Conservation (phyloP, 306 rosid genomes). For the Fragaria ananassa region DNA sequence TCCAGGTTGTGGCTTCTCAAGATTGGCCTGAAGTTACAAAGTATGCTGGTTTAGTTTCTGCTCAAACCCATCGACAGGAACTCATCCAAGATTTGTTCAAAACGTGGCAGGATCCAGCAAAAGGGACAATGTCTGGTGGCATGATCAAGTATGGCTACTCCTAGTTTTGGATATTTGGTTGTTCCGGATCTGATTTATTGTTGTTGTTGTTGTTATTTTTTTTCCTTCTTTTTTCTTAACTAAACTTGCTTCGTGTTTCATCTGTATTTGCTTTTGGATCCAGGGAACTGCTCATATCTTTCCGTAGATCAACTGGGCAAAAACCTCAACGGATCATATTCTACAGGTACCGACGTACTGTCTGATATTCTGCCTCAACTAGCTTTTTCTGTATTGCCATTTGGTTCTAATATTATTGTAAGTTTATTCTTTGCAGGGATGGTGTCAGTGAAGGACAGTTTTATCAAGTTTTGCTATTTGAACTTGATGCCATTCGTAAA, state of each 20-base stretch:
- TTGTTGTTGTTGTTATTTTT: neutral
- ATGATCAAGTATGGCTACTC: slow-evolving; percentile 60
- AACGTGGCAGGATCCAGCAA: slow-evolving; percentile 73
- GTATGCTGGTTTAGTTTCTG: slow-evolving; percentile 74
- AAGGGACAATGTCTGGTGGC: slow-evolving; percentile 69
- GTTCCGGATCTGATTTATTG: neutral
- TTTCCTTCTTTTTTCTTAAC: neutral
- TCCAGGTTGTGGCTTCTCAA: slow-evolving; percentile 81
- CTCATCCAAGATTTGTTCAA: slow-evolving; percentile 73
- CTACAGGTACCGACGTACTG: slow-evolving; percentile 45
- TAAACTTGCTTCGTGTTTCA: neutral
- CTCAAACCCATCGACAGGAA: slow-evolving; percentile 79
- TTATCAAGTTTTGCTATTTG: slow-evolving; percentile 69
- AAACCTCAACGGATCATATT: slow-evolving; percentile 93
- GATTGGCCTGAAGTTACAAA: slow-evolving; percentile 89
- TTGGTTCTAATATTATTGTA: neutral
- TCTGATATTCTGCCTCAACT: neutral
- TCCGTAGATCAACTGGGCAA: slow-evolving; percentile 94
- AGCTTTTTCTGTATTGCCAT: neutral
- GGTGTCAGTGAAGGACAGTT: slow-evolving; percentile 86
- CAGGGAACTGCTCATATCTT: slow-evolving; percentile 97
- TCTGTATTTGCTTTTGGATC: neutral
- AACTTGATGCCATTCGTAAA: slow-evolving; percentile 76
- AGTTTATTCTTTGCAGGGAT: slow-evolving; percentile 51
- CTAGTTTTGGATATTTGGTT: neutral